A percentile compares a stretch with the other conserved stretches of the same genome.
Conservation (phyloP, 1,284 basidiomycete species). For the Amylostereum chailletii region DNA sequence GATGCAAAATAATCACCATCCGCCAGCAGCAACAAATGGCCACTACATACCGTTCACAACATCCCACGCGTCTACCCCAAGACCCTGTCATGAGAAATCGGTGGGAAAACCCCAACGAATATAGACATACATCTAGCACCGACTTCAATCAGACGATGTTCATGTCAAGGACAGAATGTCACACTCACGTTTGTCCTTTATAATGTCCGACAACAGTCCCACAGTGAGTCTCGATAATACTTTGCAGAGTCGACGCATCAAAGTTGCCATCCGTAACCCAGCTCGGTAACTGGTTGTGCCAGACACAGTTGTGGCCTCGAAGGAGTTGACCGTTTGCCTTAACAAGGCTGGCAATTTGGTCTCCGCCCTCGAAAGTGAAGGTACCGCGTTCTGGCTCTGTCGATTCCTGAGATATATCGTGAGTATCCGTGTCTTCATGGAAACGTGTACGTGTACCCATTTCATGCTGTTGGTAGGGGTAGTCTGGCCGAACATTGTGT, state of each 20-base stretch:
- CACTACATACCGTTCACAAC: conserved; percentile 25
- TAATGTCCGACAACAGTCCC: conserved; percentile 38
- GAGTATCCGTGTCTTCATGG: background rate
- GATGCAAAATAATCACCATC: background rate
- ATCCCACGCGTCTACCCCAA: conserved; percentile 21
- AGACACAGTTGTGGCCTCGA: conserved; percentile 42
- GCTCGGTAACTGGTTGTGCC: conserved; percentile 45
- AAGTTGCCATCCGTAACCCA: conserved; percentile 40
- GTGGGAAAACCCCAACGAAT: too few relatives aligned
- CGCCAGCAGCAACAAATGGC: background rate
- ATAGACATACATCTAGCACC: too few relatives aligned
- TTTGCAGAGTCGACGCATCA: conserved; percentile 31
- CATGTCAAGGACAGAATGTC: background rate
- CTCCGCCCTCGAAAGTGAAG: conserved; percentile 39
- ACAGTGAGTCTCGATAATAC: conserved; percentile 37
- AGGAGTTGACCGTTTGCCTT: conserved; percentile 32
- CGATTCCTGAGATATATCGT: conserved; percentile 29
- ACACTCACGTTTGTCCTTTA: conserved; percentile 38
- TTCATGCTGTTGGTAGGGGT: conserved; percentile 51
- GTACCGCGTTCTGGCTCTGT: conserved; percentile 40
- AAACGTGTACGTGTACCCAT: conserved; percentile 28
- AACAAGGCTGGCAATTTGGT: conserved; percentile 38
- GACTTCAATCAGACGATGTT: background rate
- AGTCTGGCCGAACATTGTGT: conserved; percentile 37
- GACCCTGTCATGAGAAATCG: too few relatives aligned